Evolutionary conservation across 768 basidiomycete species (phyloP), one percentile per base, ranked within the genome.

Genomic region (Rhodocollybia butyracea): DNA sequence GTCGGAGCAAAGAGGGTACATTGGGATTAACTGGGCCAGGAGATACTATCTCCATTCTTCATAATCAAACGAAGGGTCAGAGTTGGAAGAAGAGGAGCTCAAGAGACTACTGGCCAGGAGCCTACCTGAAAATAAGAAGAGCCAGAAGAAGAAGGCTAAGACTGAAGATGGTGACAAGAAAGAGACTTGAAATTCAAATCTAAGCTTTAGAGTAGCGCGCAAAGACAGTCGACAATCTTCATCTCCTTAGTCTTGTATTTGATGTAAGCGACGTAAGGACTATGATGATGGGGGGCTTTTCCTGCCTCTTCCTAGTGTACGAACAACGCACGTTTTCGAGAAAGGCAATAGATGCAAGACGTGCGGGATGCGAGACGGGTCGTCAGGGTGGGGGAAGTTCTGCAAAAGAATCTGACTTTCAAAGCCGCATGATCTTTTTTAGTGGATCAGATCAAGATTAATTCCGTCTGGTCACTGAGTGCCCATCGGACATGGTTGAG

Each of bases 111-210:
- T 98, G 57, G 75, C 86, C 42, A 85, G 86, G 70, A 88, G 84
- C 62, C 71, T 99, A 61, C 82, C 95, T 57, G 92, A 94, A 72
- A 84, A 75, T 73, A 95, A 91, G 83, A 96, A 94, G 83, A 90
- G 78, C 73, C 88, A 90, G 80, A 94, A 93, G 84, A 89, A 88
- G 72, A 82, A 84, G 68, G 77, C 84, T 52, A 82, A 70, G 61
- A 85, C 81, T 54, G 76, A 66, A 46, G 81, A 73, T 40, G 73
- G 73, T 30, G 72, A 67, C 32, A 65, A 59, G 63, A 56, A 65
- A 62, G 55, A 59, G 26, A 11, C 26, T 43, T 45, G 45, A 45
- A 57, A 50, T 24, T 31, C 32, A 2, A n/a, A 15, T 3, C 29
- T n/a, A n/a, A n/a, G n/a, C n/a, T n/a, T 15, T 17, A n/a, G n/a